Conservation (phyloP, 805 yeast species). For the Spencermartinsiella europaea region DNA sequence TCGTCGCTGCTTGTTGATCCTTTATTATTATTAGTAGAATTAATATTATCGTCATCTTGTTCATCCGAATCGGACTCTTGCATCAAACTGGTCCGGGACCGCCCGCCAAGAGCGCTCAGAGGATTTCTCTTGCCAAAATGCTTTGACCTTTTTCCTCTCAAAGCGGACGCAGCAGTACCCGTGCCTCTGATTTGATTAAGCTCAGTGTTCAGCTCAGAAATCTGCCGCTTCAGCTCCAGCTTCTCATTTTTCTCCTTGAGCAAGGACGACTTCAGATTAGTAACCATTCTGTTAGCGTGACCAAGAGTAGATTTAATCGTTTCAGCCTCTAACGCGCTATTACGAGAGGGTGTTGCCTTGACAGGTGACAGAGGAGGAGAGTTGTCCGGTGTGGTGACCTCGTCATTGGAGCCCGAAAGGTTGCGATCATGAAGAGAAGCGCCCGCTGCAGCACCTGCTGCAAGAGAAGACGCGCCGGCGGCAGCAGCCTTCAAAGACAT, state of each 20-base stretch:
- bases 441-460: conserved; percentile 6
- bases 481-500: conserved; percentile 8
- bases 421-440: conserved; percentile 9
- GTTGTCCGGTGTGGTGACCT: conserved; percentile 24
- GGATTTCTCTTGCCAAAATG: conserved; percentile 5
- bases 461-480: conserved; percentile 3
- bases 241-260: conserved; percentile 43
- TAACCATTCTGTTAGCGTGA: conserved; percentile 58
- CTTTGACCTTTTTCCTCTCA: conserved; percentile 13
- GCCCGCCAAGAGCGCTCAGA: conserved; percentile 1
- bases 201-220: conserved; percentile 26
- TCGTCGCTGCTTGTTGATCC: conserved; percentile 16
- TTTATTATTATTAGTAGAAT: too few relatives aligned
- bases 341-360: conserved; percentile 29
- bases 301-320: conserved; percentile 58
- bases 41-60: conserved; percentile 7
- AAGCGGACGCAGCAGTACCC: not conserved
- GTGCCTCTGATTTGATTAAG: conserved; percentile 5
- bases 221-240: conserved; percentile 31
- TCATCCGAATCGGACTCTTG: conserved; percentile 18
- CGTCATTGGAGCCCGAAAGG: conserved; percentile 12
- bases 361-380: conserved; percentile 33
- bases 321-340: conserved; percentile 51
- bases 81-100: conserved; percentile 11
- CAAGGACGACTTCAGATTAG: conserved; percentile 50